A percentile compares a stretch with the other conserved stretches of the same genome.
These are phyloP conservation scores for Breynia disticha DNA, from an alignment of 441 rosid genomes.

Conservation along the genomic window DNA sequence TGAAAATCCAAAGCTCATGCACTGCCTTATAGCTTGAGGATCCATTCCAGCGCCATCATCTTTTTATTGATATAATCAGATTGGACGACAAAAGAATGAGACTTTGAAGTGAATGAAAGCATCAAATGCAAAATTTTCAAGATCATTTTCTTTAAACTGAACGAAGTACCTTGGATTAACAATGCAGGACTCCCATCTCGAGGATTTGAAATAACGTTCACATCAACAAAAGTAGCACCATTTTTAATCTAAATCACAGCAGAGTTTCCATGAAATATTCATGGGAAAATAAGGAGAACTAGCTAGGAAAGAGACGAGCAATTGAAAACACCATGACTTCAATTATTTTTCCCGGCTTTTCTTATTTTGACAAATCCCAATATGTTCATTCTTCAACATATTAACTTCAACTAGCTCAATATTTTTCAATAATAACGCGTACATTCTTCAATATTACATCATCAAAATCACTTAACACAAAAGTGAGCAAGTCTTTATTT, in stretches of 20 bases:
- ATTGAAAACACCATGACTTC: too few relatives aligned
- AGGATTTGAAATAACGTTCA: conserved; percentile 69
- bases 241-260: conserved; percentile 60
- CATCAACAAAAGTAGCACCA: conserved; percentile 82
- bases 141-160: too few relatives aligned
- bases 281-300: conserved; percentile 22
- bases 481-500: too few relatives aligned
- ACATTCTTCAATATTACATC: too few relatives aligned
- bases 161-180: conserved; percentile 62
- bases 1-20: conserved; percentile 97
- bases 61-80: conserved; percentile 20
- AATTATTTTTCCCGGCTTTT: too few relatives aligned
- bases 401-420: too few relatives aligned
- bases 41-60: conserved; percentile 98
- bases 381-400: too few relatives aligned
- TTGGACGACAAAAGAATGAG: conserved; percentile 12
- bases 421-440: too few relatives aligned
- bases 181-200: conserved; percentile 66
- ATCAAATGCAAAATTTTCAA: neutral
- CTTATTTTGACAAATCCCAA: too few relatives aligned
- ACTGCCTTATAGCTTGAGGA: conserved; percentile 68
- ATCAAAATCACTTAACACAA: too few relatives aligned
- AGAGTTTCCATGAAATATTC: conserved; percentile 8
- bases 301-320: neutral
- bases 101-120: neutral